Percentiles rank a stretch among this genome's conserved stretches.
These are phyloP conservation scores for Auricularia heimuer DNA, from an alignment of 768 basidiomycete genomes.

Conservation along the genomic window DNA sequence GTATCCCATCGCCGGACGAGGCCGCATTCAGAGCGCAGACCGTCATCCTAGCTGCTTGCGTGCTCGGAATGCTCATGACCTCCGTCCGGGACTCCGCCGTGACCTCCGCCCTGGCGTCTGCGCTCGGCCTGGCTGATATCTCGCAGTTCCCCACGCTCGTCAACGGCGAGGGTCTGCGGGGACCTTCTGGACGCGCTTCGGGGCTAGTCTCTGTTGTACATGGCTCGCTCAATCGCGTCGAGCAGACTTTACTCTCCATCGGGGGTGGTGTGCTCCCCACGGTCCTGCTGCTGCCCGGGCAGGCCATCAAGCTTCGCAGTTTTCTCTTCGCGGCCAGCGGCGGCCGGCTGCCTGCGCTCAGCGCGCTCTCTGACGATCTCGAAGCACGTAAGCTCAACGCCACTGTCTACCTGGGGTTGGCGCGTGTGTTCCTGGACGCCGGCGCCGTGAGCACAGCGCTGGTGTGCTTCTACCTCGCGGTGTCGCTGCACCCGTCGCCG, in stretches of 20 bases:
- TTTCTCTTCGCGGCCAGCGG: slow-evolving; percentile 28
- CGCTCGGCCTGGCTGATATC: slow-evolving; percentile 14
- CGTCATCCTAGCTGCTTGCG: slow-evolving; percentile 30
- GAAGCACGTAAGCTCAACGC: slow-evolving; percentile 27
- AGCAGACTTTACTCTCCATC: slow-evolving; percentile 24
- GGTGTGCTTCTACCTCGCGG: slow-evolving; percentile 38
- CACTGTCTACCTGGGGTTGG: slow-evolving; percentile 35
- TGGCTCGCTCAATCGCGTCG: slow-evolving; percentile 23
- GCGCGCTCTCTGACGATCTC: slow-evolving; percentile 16
- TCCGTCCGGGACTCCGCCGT: slow-evolving; percentile 16
- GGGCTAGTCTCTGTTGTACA: slow-evolving; percentile 26
- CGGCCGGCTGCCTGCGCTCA: slow-evolving; percentile 26
- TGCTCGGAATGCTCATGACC: slow-evolving; percentile 24
- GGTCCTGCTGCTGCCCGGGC: slow-evolving; percentile 33
- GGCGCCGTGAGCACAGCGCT: slow-evolving; percentile 24
- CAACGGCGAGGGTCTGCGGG: slow-evolving; percentile 17
- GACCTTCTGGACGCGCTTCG: neutral
- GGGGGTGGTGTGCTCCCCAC: slow-evolving; percentile 32
- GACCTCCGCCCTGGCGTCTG: slow-evolving; percentile 15
- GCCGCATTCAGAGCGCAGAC: slow-evolving; percentile 26
- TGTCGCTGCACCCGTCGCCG: slow-evolving; percentile 34
- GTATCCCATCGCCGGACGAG: slow-evolving; percentile 10
- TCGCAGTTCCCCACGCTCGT: slow-evolving; percentile 18
- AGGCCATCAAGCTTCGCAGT: slow-evolving; percentile 25
- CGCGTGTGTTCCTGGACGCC: slow-evolving; percentile 33